Base-by-base conservation (phyloP, 169 alveolate species). In the Plasmodium fragile region DNA sequence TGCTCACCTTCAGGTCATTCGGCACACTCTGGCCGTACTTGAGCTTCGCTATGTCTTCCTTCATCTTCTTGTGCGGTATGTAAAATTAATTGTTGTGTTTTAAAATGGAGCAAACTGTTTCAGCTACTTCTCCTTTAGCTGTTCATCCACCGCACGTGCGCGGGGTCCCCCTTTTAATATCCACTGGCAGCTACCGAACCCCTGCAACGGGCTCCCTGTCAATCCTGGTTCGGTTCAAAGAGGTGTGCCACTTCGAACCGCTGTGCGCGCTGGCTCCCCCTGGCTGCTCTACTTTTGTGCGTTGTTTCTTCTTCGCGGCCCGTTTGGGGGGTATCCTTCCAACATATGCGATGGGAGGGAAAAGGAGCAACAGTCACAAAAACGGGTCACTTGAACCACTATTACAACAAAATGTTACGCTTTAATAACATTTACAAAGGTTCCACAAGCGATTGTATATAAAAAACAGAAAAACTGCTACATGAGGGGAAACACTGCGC, bases 41-140 rank as follows among this genome's bases (percentile, higher is more conserved):
- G 41, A 83, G 32, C 25, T 70, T 22, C 8, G 92, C 36, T 11
- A 83, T 83, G 36, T 83, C 59, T 13, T 83, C 83, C 52, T 83
- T 70, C 82, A 13, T 3, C 39, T 30, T 59, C 3, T 55, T 43
- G 28, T 43, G 22, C 18, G 81, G 39, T 78, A 81, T 55, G 16
- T 3, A 6, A 28, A 5, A 4, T 41, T 49, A 13, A 49, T 4
- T 7, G 52, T 11, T 7, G 52, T 41, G 52, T 41, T 0, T 41
- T 41, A 41, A 34, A 45, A 18, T 18, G 55, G 55, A n/a, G 55
- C 3, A 11, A n/a, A n/a, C n/a, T n/a, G n/a, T n/a, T 11, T 45
- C 4, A 45, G 55, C 55, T 45, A 3, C 55, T 11, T 45, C 4
- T 11, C 11, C 4, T 18, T 45, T 11, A 45, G n/a, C 18, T 39